Evolutionary conservation across 75 land plant genomes (phyloP), one percentile per base, ranked within the genome.

Genomic region (Pseudotsuga menziesii): DNA sequence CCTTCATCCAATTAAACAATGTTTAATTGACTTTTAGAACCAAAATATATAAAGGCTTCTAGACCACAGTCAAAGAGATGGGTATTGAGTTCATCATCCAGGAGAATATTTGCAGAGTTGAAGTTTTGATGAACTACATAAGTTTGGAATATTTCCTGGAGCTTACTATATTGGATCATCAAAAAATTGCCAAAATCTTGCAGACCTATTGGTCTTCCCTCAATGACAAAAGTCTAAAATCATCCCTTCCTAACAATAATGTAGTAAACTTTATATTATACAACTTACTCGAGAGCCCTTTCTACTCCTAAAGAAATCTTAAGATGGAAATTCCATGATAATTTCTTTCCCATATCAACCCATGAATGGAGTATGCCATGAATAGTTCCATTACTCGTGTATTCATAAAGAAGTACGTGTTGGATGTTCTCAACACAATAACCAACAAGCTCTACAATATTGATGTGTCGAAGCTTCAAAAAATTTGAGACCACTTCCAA

Each of bases 391-490:
- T 88, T 81, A 58, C 81, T 82, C 77, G 88, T 80, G 80, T 89
- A 92, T 29, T 94, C 83, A 67, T 91, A 90, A 2, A 92, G 86
- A 36, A 97, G 88, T 39, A 97, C 67, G 7, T 86, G 84, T 71
- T 97, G 95, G 4, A 84, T 86, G 80, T 89, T 88, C 78, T 94
- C 98, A 14, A 78, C 73, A 79, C 93, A 94, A 76, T 90, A 94
- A 16, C 99, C 99, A 77, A 92, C 84, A 19, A 94, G 90, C 80
- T 92, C 85, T 57, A 88, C 83, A 64, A 94, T 81, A 67, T 94
- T 97, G 44, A 70, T 64, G 58, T 97, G 95, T 16, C 77, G 78
- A n/a, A 97, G 88, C 75, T 82, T 80, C 7, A 91, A 85, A 19
- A 97, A 76, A 32, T 36, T 85, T 11, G 84, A 60, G 1, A 97